A percentile compares a stretch with the other conserved stretches of the same genome.
Evolutionary conservation across 345 rosid species (phyloP).

Genomic region (Durio zibethinus): DNA sequence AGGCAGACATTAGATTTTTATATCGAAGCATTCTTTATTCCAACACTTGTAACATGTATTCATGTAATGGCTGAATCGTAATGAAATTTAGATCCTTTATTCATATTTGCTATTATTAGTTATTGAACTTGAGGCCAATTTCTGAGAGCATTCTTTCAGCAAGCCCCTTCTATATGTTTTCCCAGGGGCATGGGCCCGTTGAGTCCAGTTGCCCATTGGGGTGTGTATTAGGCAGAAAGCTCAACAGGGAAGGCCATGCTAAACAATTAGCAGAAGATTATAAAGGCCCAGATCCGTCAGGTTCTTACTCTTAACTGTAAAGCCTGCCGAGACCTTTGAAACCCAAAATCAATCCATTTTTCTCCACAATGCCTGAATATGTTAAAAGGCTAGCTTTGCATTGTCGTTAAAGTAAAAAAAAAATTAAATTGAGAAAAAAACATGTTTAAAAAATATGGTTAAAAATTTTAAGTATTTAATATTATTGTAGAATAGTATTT

Average conservation of each 20-base stretch:
- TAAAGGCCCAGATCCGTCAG: not conserved
- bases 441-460: no score
- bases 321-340: not conserved
- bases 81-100: not conserved
- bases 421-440: no score
- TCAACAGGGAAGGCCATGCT: not conserved
- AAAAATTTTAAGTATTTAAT: no score
- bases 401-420: no score
- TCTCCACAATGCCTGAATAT: not conserved
- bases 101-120: not conserved
- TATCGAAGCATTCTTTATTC: constrained; percentile 1
- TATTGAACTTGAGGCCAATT: not conserved
- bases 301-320: not conserved
- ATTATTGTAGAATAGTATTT: no score
- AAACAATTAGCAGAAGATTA: not conserved
- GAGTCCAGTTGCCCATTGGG: no score
- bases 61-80: constrained; percentile 6
- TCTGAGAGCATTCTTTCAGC: not conserved
- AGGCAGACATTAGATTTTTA: not conserved
- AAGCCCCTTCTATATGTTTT: no score
- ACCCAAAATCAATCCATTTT: not conserved
- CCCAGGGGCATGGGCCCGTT: not conserved
- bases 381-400: no score
- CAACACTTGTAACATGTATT: not conserved
- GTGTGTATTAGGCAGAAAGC: not conserved